phyloP scores from a whole-genome alignment of 106 monocot species.

The Dendrobium nobile region DNA sequence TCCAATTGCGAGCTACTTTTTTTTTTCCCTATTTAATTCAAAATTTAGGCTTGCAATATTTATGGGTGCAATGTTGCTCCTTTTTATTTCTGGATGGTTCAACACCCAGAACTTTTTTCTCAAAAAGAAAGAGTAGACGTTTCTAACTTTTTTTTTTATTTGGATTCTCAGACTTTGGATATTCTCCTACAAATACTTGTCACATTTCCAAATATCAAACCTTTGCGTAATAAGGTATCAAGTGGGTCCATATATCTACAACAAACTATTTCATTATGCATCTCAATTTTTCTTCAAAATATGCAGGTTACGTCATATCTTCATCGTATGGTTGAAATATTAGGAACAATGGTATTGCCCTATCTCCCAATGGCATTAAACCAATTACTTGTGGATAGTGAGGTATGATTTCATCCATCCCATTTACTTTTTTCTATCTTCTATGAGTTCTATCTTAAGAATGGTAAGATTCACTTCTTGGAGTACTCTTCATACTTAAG shows the following conservation, averaged over 20 bases:
- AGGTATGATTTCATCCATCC: conserved; percentile 32
- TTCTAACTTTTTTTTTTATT: conserved; percentile 6
- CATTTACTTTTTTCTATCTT: not conserved
- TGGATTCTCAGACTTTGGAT: conserved; percentile 60
- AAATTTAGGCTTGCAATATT: not conserved
- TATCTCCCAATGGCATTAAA: conserved; percentile 78
- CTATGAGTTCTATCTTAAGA: not conserved
- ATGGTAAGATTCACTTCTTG: not conserved
- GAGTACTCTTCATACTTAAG: not conserved
- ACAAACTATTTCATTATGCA: not conserved
- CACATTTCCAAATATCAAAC: conserved; percentile 59
- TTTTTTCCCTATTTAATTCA: not conserved
- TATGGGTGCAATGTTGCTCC: not conserved
- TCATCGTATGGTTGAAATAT: conserved; percentile 90
- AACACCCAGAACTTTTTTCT: not conserved
- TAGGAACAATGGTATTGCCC: conserved; percentile 70
- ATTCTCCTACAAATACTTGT: conserved; percentile 64
- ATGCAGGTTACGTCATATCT: conserved; percentile 81
- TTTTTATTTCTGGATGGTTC: not conserved
- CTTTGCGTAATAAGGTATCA: conserved; percentile 73
- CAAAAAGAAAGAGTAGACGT: not conserved
- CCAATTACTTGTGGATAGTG: conserved; percentile 73
- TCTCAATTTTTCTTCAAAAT: not conserved
- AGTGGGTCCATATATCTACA: not conserved
- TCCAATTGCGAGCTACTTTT: not conserved